Evolutionary conservation across 2,329 filamentous ascomycete species (phyloP).

Genomic region (Colletotrichum godetiae): DNA sequence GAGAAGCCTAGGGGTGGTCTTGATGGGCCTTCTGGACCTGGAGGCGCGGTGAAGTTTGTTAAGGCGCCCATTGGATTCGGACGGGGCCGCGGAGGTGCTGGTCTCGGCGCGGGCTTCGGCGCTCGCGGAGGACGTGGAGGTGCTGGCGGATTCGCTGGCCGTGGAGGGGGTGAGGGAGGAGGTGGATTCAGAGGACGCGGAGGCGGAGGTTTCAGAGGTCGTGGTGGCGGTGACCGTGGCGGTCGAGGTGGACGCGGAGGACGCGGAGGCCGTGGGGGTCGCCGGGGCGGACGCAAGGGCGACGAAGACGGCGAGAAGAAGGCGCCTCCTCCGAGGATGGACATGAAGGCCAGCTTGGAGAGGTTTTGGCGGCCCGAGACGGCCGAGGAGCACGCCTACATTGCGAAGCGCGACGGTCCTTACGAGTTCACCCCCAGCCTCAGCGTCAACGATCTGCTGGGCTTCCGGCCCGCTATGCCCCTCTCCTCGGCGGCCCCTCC

Average conservation of each 20-base stretch:
- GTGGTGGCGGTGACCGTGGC: conserved; percentile 33
- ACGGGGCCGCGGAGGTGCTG: neutral
- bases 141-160: conserved; percentile 4
- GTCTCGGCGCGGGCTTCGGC: no score
- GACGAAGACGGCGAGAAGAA: conserved; percentile 26
- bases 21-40: neutral
- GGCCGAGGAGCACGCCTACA: conserved; percentile 41
- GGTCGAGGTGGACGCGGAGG: conserved; percentile 22
- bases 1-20: no score
- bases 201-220: conserved; percentile 35
- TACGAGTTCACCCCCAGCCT: conserved; percentile 47
- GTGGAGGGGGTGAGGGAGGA: conserved; percentile 26
- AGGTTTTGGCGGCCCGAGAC: conserved; percentile 35
- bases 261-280: conserved; percentile 37
- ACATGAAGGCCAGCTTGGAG: conserved; percentile 21
- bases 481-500: conserved; percentile 35
- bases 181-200: conserved; percentile 21
- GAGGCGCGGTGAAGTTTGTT: conserved; percentile 22
- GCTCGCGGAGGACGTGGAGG: neutral
- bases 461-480: conserved; percentile 49
- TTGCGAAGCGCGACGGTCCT: conserved; percentile 40
- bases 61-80: conserved; percentile 29
- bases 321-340: no score
- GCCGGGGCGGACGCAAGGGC: conserved; percentile 36
- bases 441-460: conserved; percentile 46